These are phyloP conservation scores for Bruguiera sexangula DNA, from an alignment of 345 rosid species.

Conservation along the genomic window DNA sequence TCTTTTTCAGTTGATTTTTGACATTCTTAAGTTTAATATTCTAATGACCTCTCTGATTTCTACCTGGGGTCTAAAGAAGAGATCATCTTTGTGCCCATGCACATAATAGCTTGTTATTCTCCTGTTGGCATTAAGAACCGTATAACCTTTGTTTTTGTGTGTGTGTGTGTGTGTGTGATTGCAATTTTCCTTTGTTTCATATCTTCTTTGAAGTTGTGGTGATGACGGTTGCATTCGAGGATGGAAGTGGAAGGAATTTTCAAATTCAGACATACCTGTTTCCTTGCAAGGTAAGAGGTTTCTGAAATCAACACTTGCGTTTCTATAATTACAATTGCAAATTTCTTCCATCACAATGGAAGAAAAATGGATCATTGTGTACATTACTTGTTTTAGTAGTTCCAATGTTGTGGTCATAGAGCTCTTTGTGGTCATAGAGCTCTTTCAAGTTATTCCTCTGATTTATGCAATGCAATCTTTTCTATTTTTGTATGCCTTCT, in stretches of 20 bases:
- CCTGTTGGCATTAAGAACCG: background rate
- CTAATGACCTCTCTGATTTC: too few relatives aligned
- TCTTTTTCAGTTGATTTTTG: too few relatives aligned
- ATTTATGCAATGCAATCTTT: background rate
- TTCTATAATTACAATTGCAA: too few relatives aligned
- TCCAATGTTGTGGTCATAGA: background rate
- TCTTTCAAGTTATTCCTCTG: conserved; percentile 4
- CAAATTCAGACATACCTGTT: conserved; percentile 38
- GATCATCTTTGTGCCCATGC: too few relatives aligned
- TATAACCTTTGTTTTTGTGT: background rate
- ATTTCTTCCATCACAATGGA: too few relatives aligned
- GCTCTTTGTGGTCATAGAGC: background rate
- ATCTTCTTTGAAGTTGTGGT: conserved; percentile 63
- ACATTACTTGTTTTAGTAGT: background rate
- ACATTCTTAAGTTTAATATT: too few relatives aligned
- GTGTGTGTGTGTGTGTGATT: background rate
- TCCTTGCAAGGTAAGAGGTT: conserved; percentile 45
- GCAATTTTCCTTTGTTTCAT: background rate
- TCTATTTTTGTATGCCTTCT: background rate
- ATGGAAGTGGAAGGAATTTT: conserved; percentile 79
- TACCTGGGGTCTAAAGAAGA: too few relatives aligned
- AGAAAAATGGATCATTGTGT: too few relatives aligned
- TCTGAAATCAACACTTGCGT: too few relatives aligned
- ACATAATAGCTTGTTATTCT: too few relatives aligned
- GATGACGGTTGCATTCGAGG: conserved; percentile 92